Base-by-base conservation (phyloP, 345 rosid species). In the Populus deltoides region DNA sequence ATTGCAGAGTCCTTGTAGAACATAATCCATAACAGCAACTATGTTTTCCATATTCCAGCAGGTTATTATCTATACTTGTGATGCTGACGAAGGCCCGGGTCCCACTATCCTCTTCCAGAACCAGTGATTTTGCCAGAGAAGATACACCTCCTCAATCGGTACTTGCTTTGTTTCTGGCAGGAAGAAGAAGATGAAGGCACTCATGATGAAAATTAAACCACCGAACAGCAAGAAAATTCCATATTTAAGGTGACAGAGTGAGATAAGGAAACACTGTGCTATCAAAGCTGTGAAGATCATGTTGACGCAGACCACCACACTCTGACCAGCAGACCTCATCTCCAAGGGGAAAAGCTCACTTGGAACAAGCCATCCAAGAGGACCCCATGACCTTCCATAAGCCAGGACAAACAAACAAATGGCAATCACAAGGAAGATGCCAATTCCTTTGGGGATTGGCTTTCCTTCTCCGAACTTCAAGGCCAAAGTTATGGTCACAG, bases 101-200 rank as follows among this genome's bases (percentile, higher is more conserved):
- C 62, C 62, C 16, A 71, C 80, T 38, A 71, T 77, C 47, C 63
- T 77, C 24, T 33, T 53, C 80, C 80, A 77, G 70, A 77, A 77
- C 80, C 88, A 83, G 55, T 87, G 90, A 13, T 43, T 73, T 62
- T 75, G 27, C 82, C 83, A 87, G 18, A 83, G 81, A 35, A 41
- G 75, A 51, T 77, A 70, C 69, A 87, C 82, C 35, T 72, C 78
- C 77, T 82, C 87, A 0, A 85, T 75, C 1, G 90, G 81, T 17
- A 87, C 81, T 47, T 75, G 77, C 77, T 83, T 87, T 0, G 90
- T 87, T 75, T 87, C 88, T 0, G 90, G 90, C 76, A 87, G 20
- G 39, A 85, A 61, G 71, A 85, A 61, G 66, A 4, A 51, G 39
- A 82, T 47, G 63, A 85, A 85, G 29, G 65, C 18, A 0, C 80